Percentiles rank a stretch among this genome's conserved stretches.
Evolutionary conservation across 176 grass and related monocot genomes (phyloP).

Genomic region (bread wheat (Triticum aestivum)): DNA sequence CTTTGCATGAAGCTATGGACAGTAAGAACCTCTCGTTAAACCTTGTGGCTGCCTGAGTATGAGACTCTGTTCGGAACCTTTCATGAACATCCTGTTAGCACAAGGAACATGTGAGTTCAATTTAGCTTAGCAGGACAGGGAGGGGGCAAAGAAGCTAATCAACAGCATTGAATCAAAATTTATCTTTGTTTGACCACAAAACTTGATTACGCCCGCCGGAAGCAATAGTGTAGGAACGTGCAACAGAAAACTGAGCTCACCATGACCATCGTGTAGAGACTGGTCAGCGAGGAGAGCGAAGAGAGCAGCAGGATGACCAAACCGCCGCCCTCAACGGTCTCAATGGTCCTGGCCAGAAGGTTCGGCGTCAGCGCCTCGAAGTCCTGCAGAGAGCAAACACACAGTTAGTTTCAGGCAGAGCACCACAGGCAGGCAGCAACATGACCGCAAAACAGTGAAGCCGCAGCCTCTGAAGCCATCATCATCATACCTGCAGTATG

Average conservation of each 20-base stretch:
- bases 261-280: constrained; percentile 96
- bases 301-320: constrained; percentile 80
- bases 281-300: constrained; percentile 84
- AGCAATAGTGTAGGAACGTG: background rate
- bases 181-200: background rate
- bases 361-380: constrained; percentile 92
- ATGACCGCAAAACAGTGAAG: background rate
- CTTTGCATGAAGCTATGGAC: constrained; percentile 86
- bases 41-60: constrained; percentile 61
- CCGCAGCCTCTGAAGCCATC: background rate
- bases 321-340: constrained; percentile 88
- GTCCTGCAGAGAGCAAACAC: constrained; percentile 35
- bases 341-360: constrained; percentile 84
- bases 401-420: background rate
- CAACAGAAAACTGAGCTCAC: constrained; percentile 35
- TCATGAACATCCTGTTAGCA: constrained; percentile 85
- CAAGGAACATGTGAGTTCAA: background rate
- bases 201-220: background rate
- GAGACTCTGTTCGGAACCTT: constrained; percentile 96
- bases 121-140: background rate
- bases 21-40: constrained; percentile 94
- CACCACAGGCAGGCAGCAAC: background rate
- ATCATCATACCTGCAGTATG: constrained; percentile 71
- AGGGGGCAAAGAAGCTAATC: background rate
- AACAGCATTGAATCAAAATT: background rate